A percentile compares a stretch with the other conserved stretches of the same genome.
Conservation (phyloP, 2,329 filamentous ascomycete genomes). For the Bipolaris victoriae region DNA sequence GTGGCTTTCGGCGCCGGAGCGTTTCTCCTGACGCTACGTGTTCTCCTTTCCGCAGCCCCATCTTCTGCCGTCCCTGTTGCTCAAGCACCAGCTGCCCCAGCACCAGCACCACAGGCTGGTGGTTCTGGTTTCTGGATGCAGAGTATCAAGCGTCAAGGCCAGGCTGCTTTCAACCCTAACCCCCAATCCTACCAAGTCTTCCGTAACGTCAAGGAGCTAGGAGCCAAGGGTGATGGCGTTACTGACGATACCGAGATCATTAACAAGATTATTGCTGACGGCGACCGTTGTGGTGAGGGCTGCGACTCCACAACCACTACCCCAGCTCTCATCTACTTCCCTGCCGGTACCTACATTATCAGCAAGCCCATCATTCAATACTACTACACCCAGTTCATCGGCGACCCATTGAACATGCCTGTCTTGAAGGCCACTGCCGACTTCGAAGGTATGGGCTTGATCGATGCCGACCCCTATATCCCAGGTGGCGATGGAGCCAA, state of each 20-base stretch:
- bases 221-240: constrained; percentile 62
- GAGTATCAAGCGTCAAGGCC: constrained; percentile 71
- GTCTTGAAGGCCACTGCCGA: constrained; percentile 67
- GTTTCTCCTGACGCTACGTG: constrained; percentile 47
- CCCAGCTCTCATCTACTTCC: constrained; percentile 91
- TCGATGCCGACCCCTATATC: constrained; percentile 87
- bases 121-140: constrained; percentile 71
- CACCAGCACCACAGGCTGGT: constrained; percentile 23
- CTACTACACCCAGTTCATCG: constrained; percentile 94
- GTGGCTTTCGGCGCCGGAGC: constrained; percentile 47
- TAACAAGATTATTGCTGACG: constrained; percentile 80
- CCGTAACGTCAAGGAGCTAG: constrained; percentile 57
- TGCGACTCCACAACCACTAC: constrained; percentile 86
- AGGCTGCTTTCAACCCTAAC: constrained; percentile 65
- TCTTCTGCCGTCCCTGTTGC: constrained; percentile 40
- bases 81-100: constrained; percentile 24
- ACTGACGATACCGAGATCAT: constrained; percentile 90
- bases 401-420: constrained; percentile 75
- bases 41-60: constrained; percentile 41
- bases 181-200: constrained; percentile 66
- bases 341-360: constrained; percentile 82
- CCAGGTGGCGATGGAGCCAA: constrained; percentile 60
- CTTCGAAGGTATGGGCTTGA: constrained; percentile 85
- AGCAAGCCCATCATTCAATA: constrained; percentile 79
- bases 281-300: constrained; percentile 76